These are phyloP conservation scores for Rhizopus stolonifer DNA, from an alignment of 371 early-diverging fungal species.

Conservation along the genomic window DNA sequence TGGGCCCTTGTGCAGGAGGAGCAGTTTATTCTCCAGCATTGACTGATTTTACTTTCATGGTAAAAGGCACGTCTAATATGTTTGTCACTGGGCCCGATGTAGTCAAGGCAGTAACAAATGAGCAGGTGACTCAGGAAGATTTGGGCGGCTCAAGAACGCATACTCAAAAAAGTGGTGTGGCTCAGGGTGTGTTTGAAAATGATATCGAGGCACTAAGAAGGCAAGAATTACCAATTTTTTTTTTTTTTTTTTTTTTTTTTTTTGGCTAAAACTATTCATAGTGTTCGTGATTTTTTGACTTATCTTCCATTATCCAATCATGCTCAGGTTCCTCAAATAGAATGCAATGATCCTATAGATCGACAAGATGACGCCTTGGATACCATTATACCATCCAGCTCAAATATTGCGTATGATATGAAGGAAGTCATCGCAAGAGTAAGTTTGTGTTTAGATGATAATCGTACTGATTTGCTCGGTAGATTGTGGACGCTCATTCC, in stretches of 20 bases:
- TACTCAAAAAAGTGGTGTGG: slow-evolving; percentile 89
- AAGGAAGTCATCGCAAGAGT: slow-evolving; percentile 82
- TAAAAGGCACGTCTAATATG: slow-evolving; percentile 92
- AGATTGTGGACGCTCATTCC: slow-evolving; percentile 81
- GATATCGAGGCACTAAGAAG: slow-evolving; percentile 91
- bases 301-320: slow-evolving; percentile 88
- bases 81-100: slow-evolving; percentile 98
- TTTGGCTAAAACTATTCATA: slow-evolving; percentile 9
- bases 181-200: slow-evolving; percentile 90
- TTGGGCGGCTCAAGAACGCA: slow-evolving; percentile 94
- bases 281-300: slow-evolving; percentile 84
- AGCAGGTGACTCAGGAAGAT: slow-evolving; percentile 92
- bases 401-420: slow-evolving; percentile 95
- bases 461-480: slow-evolving; percentile 4
- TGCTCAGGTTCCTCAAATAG: slow-evolving; percentile 64
- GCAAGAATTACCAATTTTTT: slow-evolving; percentile 12
- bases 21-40: slow-evolving; percentile 97
- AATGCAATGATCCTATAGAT: slow-evolving; percentile 69
- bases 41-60: slow-evolving; percentile 97
- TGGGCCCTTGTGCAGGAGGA: slow-evolving; percentile 98
- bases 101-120: slow-evolving; percentile 95
- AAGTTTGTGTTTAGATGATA: slow-evolving; percentile 14
- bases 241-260: not conserved
- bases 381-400: slow-evolving; percentile 85
- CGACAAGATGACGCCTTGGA: slow-evolving; percentile 84